These are phyloP conservation scores for Mycena chlorophos DNA, from an alignment of 768 basidiomycete species.

Conservation along the genomic window DNA sequence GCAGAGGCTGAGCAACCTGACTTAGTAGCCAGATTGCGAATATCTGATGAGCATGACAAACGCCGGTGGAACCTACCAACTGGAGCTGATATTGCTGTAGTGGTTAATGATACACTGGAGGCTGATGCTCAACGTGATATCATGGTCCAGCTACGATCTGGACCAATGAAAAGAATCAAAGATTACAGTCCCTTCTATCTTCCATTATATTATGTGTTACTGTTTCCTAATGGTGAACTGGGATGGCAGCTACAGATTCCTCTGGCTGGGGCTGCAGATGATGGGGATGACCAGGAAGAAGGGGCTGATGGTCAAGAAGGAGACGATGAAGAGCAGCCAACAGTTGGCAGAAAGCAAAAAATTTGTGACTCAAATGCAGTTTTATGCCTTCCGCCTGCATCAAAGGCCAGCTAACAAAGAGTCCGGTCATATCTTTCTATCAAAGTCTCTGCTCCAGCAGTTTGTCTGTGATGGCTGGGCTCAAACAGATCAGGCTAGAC, in stretches of 20 bases:
- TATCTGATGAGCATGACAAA: slow-evolving; percentile 23
- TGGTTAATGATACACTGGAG: slow-evolving; percentile 33
- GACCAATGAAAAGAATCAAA: slow-evolving; percentile 29
- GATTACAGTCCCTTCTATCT: slow-evolving; percentile 36
- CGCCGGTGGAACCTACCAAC: slow-evolving; percentile 41
- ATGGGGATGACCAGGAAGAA: too few relatives aligned
- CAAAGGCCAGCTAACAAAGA: slow-evolving; percentile 8
- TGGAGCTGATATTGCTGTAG: slow-evolving; percentile 38
- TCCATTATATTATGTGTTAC: slow-evolving; percentile 29
- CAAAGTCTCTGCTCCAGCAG: slow-evolving; percentile 42
- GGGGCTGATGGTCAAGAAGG: too few relatives aligned
- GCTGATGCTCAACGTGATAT: slow-evolving; percentile 30
- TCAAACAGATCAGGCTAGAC: slow-evolving; percentile 37
- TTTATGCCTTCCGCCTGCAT: slow-evolving; percentile 35
- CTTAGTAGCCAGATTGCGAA: slow-evolving; percentile 1
- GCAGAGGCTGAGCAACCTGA: slow-evolving; percentile 9
- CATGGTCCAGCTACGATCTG: slow-evolving; percentile 23
- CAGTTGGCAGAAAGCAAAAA: too few relatives aligned
- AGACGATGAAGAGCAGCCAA: too few relatives aligned
- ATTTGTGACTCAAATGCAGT: slow-evolving; percentile 24
- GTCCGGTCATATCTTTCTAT: slow-evolving; percentile 31
- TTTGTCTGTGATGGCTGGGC: slow-evolving; percentile 48
- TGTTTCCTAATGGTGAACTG: slow-evolving; percentile 32
- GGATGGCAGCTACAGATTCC: slow-evolving; percentile 37
- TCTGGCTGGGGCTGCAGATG: not conserved